phyloP scores from a whole-genome alignment of 2,329 filamentous ascomycete species.

The Aureobasidium subglaciale region DNA sequence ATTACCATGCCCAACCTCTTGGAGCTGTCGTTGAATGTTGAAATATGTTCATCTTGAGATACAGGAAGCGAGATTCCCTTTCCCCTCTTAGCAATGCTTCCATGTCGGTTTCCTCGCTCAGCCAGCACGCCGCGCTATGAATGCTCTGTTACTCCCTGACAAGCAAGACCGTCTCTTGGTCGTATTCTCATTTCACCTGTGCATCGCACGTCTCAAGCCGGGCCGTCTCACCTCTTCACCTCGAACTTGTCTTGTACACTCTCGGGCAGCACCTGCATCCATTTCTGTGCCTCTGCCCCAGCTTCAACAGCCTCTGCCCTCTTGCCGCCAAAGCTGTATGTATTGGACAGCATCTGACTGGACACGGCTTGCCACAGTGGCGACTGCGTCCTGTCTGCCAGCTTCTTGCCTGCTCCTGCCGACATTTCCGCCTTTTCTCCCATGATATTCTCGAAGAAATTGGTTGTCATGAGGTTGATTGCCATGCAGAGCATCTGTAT shows the following conservation, averaged over 20 bases:
- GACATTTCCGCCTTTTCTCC: slow-evolving; percentile 53
- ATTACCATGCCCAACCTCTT: background rate
- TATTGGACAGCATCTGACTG: slow-evolving; percentile 69
- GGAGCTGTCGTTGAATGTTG: too few relatives aligned
- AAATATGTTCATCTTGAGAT: background rate
- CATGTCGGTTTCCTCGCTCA: background rate
- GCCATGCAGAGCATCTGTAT: slow-evolving; percentile 75
- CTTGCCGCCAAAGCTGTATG: slow-evolving; percentile 65
- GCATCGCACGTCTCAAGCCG: background rate
- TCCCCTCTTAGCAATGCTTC: background rate
- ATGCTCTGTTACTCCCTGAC: background rate
- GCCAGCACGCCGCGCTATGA: background rate
- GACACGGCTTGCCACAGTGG: slow-evolving; percentile 54
- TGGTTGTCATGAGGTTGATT: slow-evolving; percentile 75
- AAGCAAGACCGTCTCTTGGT: background rate
- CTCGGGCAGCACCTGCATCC: slow-evolving; percentile 22
- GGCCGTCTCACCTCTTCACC: background rate
- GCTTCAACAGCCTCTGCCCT: slow-evolving; percentile 42
- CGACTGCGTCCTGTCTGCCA: slow-evolving; percentile 45
- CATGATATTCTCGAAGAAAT: slow-evolving; percentile 74
- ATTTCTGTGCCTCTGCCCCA: slow-evolving; percentile 36
- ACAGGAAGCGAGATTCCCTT: background rate
- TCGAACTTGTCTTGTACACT: slow-evolving; percentile 17
- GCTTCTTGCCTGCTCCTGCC: slow-evolving; percentile 41
- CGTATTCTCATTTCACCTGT: background rate